Base-by-base conservation (phyloP, 805 yeast genomes). In the Tetrapisispora fleetii region DNA sequence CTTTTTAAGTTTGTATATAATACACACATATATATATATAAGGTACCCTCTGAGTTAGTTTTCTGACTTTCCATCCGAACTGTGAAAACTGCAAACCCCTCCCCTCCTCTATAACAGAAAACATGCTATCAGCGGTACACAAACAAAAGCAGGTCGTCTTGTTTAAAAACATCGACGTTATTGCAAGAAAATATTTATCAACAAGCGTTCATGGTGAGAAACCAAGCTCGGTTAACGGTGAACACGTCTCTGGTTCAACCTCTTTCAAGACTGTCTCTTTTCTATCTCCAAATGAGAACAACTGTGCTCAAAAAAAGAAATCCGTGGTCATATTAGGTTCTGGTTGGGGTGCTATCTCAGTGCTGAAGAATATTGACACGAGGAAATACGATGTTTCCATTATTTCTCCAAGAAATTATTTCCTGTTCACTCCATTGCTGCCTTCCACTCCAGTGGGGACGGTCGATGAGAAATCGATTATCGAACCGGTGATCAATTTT, bases 371-470 rank as follows among this genome's bases (percentile, higher is more conserved):
- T 64, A 77, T 90, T 62, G 96, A 90, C 66, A 81, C 95, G 46
- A 76, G 87, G 50, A 80, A 83, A 68, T 90, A 87, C 74, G 87
- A 90, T 62, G 96, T 90, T 44, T 82, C 90, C 37, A 79, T 90
- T 48, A 83, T 90, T 39, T 86, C 95, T 24, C 96, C 97, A 54
- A 80, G 97, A 72, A 88, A 86, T 73, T 90, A 87, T 74, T 88
- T 90, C 72, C 73, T 90, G 56, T 90, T 90, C 76, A 90, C 97
- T 43, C 97, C 97, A 19, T 72, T 90, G 63, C 74, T 90, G 60
- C 97, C 97, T 43, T 85, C 95, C 7, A 83, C 90, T 54, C 95
- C 96, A 46, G 89, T 95, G 36, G 97, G 97, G 52, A 86, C 96
- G 24, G 84, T 88, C 52, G 76, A 75, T 58, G 95, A 86, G 67